phyloP scores from a whole-genome alignment of 257 asterid species.

The Nicotiana knightiana region DNA sequence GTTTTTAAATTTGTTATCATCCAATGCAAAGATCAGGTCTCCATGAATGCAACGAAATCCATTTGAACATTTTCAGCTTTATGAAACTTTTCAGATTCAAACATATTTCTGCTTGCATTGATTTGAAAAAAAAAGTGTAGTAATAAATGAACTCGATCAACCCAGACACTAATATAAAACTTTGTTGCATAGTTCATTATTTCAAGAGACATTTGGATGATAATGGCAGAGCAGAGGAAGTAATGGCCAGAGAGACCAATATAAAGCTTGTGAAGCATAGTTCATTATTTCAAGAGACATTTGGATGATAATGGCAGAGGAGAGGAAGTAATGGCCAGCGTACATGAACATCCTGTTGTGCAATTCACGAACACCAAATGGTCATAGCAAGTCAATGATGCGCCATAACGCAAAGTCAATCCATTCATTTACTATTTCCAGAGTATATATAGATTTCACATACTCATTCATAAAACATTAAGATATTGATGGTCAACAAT shows the following conservation, averaged over 20 bases:
- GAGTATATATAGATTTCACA: not conserved
- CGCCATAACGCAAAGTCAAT: not conserved
- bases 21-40: not conserved
- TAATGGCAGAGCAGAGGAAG: not conserved
- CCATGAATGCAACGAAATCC: not conserved
- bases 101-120: not conserved
- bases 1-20: not conserved
- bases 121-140: not conserved
- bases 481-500: not conserved
- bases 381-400: not conserved
- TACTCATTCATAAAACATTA: not conserved
- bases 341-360: not conserved
- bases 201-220: not conserved
- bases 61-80: not conserved
- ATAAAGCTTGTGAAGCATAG: not conserved
- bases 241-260: not conserved
- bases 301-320: not conserved
- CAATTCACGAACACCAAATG: not conserved
- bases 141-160: not conserved
- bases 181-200: not conserved
- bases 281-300: not conserved
- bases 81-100: not conserved
- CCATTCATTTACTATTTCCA: not conserved
- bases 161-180: not conserved
- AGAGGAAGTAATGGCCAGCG: not conserved